These are phyloP conservation scores for Candida ponderosae DNA, from an alignment of 805 yeast genomes.

Conservation along the genomic window DNA sequence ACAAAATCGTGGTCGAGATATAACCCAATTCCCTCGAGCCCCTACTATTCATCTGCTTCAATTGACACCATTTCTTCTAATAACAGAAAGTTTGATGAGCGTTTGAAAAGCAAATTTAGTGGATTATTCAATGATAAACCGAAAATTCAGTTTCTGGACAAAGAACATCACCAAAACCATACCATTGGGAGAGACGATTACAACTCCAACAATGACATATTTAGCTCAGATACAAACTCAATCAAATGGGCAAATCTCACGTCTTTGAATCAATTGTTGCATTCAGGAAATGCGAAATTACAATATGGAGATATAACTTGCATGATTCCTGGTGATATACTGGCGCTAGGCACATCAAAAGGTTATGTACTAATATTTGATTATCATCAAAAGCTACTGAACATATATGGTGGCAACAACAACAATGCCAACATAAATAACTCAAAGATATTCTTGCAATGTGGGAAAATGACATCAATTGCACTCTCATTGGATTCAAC, in stretches of 20 bases:
- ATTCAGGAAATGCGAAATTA: constrained; percentile 22
- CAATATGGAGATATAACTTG: constrained; percentile 46
- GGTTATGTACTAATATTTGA: constrained; percentile 65
- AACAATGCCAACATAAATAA: neutral
- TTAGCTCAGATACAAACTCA: constrained; percentile 1
- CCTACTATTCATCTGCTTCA: neutral
- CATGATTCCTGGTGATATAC: constrained; percentile 34
- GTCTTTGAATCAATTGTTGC: constrained; percentile 26
- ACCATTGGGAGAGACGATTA: neutral
- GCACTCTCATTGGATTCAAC: constrained; percentile 63
- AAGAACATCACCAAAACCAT: neutral
- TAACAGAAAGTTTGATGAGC: constrained; percentile 12
- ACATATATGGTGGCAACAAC: neutral
- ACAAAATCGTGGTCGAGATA: constrained; percentile 2
- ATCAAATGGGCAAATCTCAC: constrained; percentile 34
- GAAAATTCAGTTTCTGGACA: constrained; percentile 1
- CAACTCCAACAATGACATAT: neutral
- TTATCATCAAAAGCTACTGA: constrained; percentile 50
- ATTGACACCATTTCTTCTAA: neutral
- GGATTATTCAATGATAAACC: constrained; percentile 2
- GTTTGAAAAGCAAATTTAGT: constrained; percentile 12
- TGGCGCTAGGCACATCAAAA: constrained; percentile 63
- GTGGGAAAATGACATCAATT: constrained; percentile 47
- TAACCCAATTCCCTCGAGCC: neutral
- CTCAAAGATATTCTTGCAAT: constrained; percentile 9